Base-by-base conservation (phyloP, 2,329 filamentous ascomycete species). In the Neofusicoccum sp. region DNA sequence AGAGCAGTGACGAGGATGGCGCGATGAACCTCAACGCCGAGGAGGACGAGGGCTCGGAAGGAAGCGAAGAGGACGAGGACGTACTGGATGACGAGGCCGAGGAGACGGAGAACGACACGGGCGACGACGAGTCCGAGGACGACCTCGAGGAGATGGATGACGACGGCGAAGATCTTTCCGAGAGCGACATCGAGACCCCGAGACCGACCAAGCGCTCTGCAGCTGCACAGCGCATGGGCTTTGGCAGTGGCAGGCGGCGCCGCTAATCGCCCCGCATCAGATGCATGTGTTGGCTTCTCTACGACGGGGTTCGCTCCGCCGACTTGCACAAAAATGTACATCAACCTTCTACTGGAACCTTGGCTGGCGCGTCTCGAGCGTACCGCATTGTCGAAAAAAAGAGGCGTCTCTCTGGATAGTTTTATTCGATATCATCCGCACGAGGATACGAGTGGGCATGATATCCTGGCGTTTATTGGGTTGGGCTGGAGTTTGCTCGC, bases 61-160 rank as follows among this genome's bases (percentile, higher is more conserved):
- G 85, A 49, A 88, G 86, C 5, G 86, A 22, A 22, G 22, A 89
- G 47, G 86, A 87, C 16, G 75, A 73, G 8, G 77, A 81, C 22
- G 78, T 84, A 44, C 69, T 85, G 52, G 83, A 85, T 63, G 81
- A 83, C 43, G 81, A 82, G 68, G 82, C 81, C 3, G 80, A 82
- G 66, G 81, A 83, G 68, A 79, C 75, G 3, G 79, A 79, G 3
- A 74, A 78, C 44, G 78, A 80, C 48, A 73, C 75, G 28, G 78
- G 76, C 33, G 82, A 83, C 56, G 80, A 83, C 41, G 74, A 76
- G 66, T 78, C 77, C 1, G 79, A 80, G 61, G 77, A 79, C 14
- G 77, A 79, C 64, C 78, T 78, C 66, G 79, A 80, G 45, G 79
- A 79, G 47, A 77, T 79, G 41, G 67, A 78, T 36, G 79, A 80